Evolutionary conservation across 345 rosid species (phyloP).

Genomic region (Eucalyptus guilfoylei): DNA sequence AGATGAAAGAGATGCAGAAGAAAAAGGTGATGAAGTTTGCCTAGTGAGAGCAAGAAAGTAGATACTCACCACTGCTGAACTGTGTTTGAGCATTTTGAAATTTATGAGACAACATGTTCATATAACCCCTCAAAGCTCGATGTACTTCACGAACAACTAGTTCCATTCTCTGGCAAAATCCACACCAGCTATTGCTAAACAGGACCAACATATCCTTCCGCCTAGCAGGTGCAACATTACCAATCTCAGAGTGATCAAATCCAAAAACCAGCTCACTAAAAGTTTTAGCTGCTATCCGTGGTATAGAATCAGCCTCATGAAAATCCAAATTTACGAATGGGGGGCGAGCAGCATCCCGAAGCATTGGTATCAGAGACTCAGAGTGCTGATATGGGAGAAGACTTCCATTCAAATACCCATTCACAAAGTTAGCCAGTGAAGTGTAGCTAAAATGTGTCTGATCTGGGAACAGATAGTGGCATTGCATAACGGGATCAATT

Average conservation of each 20-base stretch:
- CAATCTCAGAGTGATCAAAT: conserved; percentile 29
- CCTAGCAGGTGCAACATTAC: conserved; percentile 20
- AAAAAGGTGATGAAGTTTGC: neutral
- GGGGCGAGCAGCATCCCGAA: conserved; percentile 39
- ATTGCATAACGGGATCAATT: conserved; percentile 51
- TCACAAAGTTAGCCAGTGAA: conserved; percentile 36
- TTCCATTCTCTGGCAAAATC: conserved; percentile 94
- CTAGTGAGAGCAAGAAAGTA: neutral
- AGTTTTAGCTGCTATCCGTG: conserved; percentile 43
- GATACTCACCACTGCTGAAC: conserved; percentile 29
- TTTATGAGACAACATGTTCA: conserved; percentile 21
- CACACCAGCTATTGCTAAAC: conserved; percentile 83
- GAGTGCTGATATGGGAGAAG: conserved; percentile 55
- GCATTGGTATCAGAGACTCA: conserved; percentile 27
- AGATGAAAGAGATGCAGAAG: neutral
- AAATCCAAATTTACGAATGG: conserved; percentile 82
- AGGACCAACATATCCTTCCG: conserved; percentile 81
- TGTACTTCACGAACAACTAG: conserved; percentile 75
- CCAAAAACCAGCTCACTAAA: conserved; percentile 51
- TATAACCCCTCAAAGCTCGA: conserved; percentile 48
- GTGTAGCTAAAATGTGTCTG: conserved; percentile 26
- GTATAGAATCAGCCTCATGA: conserved; percentile 67
- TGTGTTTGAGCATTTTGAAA: conserved; percentile 17
- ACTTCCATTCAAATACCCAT: conserved; percentile 46
- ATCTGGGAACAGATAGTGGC: conserved; percentile 50